Percentiles rank a stretch among this genome's conserved stretches.
These are phyloP conservation scores for Penicillium salamii DNA, from an alignment of 495 filamentous ascomycete genomes.

Conservation along the genomic window DNA sequence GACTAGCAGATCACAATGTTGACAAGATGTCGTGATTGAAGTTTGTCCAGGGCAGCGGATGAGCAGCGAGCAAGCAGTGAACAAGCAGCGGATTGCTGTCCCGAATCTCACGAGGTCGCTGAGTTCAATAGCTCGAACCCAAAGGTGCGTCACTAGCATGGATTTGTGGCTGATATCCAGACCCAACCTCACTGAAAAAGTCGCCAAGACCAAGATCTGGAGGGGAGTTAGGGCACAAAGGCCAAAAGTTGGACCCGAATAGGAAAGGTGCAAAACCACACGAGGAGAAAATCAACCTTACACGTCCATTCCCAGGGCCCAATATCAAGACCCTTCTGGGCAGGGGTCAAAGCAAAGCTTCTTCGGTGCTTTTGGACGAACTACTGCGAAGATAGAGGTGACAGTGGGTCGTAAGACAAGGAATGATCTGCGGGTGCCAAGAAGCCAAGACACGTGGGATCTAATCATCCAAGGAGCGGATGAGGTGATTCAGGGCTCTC, in stretches of 20 bases:
- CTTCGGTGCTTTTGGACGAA: background rate
- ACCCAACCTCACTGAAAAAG: background rate
- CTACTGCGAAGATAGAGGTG: background rate
- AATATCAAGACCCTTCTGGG: background rate
- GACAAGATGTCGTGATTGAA: constrained; percentile 15
- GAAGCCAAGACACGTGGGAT: constrained; percentile 8
- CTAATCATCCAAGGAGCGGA: constrained; percentile 8
- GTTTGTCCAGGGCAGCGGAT: background rate
- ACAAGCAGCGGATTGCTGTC: too few species aligned
- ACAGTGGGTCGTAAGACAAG: background rate
- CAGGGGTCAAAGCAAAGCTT: constrained; percentile 10
- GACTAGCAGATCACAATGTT: background rate
- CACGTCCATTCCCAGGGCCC: background rate
- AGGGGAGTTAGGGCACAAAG: background rate
- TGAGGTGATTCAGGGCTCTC: constrained; percentile 16
- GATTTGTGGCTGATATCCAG: background rate
- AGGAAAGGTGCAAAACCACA: background rate
- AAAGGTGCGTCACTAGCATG: background rate
- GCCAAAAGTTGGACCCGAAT: background rate
- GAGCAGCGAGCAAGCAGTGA: too few species aligned
- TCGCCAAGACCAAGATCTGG: background rate
- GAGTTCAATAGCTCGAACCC: constrained; percentile 2
- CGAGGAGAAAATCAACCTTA: background rate
- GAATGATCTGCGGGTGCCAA: constrained; percentile 17
- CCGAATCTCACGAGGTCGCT: constrained; percentile 4